phyloP scores from a whole-genome alignment of 257 asterid species.

The Ilex asprella region DNA sequence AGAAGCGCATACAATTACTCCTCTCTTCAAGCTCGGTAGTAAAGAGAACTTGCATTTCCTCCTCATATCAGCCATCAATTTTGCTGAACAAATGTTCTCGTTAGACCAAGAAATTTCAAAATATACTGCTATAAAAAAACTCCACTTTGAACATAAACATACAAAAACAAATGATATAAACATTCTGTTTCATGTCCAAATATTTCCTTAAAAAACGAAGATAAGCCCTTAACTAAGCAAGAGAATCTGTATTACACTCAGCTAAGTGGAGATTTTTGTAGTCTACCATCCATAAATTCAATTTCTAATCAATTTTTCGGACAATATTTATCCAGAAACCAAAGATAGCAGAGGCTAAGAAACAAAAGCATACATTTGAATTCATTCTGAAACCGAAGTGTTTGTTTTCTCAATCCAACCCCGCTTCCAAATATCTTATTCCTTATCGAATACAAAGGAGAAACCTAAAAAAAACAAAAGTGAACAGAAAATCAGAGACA shows the following conservation, averaged over 20 bases:
- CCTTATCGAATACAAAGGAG: conserved; percentile 8
- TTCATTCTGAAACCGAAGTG: conserved; percentile 25
- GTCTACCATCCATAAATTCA: too few species aligned
- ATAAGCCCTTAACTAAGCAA: too few species aligned
- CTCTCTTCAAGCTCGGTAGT: conserved; percentile 19
- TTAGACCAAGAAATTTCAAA: too few species aligned
- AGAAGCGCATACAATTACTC: conserved; percentile 21
- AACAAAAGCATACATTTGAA: conserved; percentile 30
- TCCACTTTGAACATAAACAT: background rate
- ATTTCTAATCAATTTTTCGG: too few species aligned
- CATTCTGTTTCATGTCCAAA: too few species aligned
- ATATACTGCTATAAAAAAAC: too few species aligned
- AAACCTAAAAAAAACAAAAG: conserved; percentile 25
- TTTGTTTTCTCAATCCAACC: conserved; percentile 14
- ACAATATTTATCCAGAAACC: background rate
- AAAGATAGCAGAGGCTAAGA: background rate
- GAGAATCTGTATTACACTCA: too few species aligned
- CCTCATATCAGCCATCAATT: background rate
- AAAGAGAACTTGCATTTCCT: background rate
- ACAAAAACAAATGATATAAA: too few species aligned
- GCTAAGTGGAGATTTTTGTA: too few species aligned
- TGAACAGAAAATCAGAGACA: background rate
- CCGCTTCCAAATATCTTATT: conserved; percentile 19
- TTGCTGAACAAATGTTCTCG: too few species aligned
- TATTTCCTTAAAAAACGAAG: too few species aligned